Percentiles rank a stretch among this genome's conserved stretches.
These are phyloP conservation scores for Tolypocladium tropicale DNA, from an alignment of 2,329 filamentous ascomycete species.

Conservation along the genomic window DNA sequence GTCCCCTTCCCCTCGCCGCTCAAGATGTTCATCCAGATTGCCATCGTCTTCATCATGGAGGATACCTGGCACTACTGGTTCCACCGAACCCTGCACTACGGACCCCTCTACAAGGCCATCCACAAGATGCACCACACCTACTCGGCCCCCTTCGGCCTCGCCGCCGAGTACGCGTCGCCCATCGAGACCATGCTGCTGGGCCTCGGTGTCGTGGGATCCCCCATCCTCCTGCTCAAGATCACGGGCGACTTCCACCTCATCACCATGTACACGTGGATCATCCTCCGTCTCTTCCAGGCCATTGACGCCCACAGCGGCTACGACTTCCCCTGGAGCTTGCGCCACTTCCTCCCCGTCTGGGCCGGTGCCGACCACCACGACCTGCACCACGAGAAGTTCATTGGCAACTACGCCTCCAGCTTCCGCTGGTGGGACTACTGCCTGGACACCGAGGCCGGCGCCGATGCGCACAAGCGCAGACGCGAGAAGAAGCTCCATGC, in stretches of 20 bases:
- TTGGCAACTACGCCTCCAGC: conserved; percentile 94
- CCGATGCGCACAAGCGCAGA: conserved; percentile 75
- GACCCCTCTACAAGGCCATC: conserved; percentile 87
- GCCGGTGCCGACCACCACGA: conserved; percentile 96
- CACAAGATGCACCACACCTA: conserved; percentile 99
- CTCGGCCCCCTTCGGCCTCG: conserved; percentile 91
- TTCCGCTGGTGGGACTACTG: conserved; percentile 99
- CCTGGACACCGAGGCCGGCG: conserved; percentile 86
- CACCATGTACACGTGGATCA: conserved; percentile 97
- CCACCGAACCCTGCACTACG: conserved; percentile 88
- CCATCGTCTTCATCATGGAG: conserved; percentile 89
- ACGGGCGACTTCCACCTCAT: conserved; percentile 86
- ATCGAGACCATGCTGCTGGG: conserved; percentile 95
- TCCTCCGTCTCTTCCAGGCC: conserved; percentile 87
- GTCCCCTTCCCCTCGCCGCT: conserved; percentile 80
- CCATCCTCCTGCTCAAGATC: conserved; percentile 72
- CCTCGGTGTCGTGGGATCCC: conserved; percentile 71
- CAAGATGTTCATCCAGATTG: conserved; percentile 86
- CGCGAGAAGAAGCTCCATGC: conserved; percentile 65
- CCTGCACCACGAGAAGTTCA: conserved; percentile 94
- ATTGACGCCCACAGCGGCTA: conserved; percentile 97
- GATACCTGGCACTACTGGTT: conserved; percentile 98
- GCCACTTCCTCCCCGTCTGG: conserved; percentile 96
- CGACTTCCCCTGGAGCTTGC: conserved; percentile 95
- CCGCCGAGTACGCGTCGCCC: conserved; percentile 93